phyloP scores from a whole-genome alignment of 495 filamentous ascomycete genomes.

The Penicillium argentinense region DNA sequence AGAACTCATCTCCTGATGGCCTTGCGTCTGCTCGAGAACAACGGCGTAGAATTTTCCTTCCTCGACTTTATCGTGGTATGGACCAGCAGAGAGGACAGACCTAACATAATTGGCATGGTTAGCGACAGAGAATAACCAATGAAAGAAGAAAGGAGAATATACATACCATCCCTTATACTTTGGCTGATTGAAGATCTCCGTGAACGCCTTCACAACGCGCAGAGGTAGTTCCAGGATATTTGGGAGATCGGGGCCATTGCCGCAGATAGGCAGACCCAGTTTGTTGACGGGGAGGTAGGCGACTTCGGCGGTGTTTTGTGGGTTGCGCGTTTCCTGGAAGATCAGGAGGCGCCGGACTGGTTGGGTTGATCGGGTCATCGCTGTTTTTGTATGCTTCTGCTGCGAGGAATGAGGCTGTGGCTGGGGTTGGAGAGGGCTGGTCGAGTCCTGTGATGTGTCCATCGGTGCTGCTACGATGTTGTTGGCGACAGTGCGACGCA shows the following conservation, averaged over 20 bases:
- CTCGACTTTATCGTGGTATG: slow-evolving; percentile 41
- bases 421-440: background rate
- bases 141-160: slow-evolving; percentile 10
- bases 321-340: slow-evolving; percentile 39
- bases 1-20: slow-evolving; percentile 7
- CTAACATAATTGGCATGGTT: no score
- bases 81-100: slow-evolving; percentile 40
- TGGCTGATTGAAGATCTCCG: slow-evolving; percentile 45
- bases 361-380: slow-evolving; percentile 9
- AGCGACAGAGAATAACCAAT: slow-evolving; percentile 2
- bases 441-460: background rate
- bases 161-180: slow-evolving; percentile 50
- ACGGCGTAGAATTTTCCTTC: slow-evolving; percentile 47
- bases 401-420: background rate
- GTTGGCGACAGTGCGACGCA: background rate
- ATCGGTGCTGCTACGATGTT: background rate
- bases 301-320: slow-evolving; percentile 29
- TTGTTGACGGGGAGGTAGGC: slow-evolving; percentile 45
- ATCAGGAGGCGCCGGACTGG: slow-evolving; percentile 34
- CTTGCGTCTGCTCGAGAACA: slow-evolving; percentile 34
- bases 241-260: slow-evolving; percentile 35
- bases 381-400: background rate
- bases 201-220: slow-evolving; percentile 39
- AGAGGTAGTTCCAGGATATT: slow-evolving; percentile 43
- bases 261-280: slow-evolving; percentile 42